Evolutionary conservation across 78 protist genomes (phyloP), one percentile per base, ranked within the genome.

Genomic region (Corallochytrium limacisporum): DNA sequence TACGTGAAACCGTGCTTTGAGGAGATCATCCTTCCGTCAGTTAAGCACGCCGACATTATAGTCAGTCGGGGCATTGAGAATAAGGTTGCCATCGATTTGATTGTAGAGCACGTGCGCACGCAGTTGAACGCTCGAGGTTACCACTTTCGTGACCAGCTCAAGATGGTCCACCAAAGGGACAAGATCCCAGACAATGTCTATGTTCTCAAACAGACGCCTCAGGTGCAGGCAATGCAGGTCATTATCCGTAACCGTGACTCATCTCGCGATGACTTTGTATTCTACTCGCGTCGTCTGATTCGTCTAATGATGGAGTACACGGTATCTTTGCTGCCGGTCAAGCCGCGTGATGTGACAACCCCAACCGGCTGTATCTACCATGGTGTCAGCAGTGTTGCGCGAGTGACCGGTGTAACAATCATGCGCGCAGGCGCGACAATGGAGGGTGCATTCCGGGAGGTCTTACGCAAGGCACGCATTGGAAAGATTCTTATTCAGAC

Each of bases 401-500:
- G n/a, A n/a, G n/a, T n/a, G n/a, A n/a, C n/a, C 32, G 85, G 75
- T 28, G 75, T 72, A 2, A 38, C 78, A 10, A 73, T 79, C 44
- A 59, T 79, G 54, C 71, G 85, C 36, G 85, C 85, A 0, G 85
- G 85, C 16, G 75, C 56, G 44, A 22, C 76, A 10, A 72, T 79
- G 79, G 85, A 79, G 62, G 2, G 5, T 4, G 60, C 77, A 12
- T 42, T 73, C 28, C 61, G 75, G 5, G 68, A 37, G 2, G 35
- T 67, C 18, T 24, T 10, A 46, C 7, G 62, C 20, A 69, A 65
- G 53, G 55, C 73, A 22, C 59, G 67, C 13, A 39, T 79, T 8
- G 85, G 85, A 33, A 72, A 79, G 60, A 56, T 79, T 46, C 71
- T 79, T 62, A 79, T 79, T 65, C 85, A 79, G 55, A 28, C 78